These are phyloP conservation scores for Cyclotella kingstonii DNA, from an alignment of 108 stramenopile genomes.

Conservation along the genomic window DNA sequence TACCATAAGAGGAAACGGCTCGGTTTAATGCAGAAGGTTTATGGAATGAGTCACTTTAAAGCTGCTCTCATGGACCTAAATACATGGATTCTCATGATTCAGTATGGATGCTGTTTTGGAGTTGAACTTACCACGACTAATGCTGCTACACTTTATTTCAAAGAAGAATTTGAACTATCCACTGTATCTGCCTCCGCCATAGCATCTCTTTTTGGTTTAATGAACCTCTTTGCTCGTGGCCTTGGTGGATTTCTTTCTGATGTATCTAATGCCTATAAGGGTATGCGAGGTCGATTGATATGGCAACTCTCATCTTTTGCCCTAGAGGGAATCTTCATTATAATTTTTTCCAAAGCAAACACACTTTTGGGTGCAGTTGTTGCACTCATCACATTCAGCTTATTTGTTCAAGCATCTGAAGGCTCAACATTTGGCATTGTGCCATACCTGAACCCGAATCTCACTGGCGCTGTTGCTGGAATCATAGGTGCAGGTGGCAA, in stretches of 20 bases:
- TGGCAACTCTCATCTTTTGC: conserved; percentile 50
- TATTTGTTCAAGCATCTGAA: conserved; percentile 82
- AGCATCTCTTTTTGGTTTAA: conserved; percentile 74
- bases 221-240: conserved; percentile 79
- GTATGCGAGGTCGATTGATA: conserved; percentile 76
- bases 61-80: conserved; percentile 51
- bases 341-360: conserved; percentile 54
- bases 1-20: conserved; percentile 54
- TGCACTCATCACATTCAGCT: conserved; percentile 61
- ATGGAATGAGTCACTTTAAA: conserved; percentile 34
- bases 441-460: conserved; percentile 53
- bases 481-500: conserved; percentile 82
- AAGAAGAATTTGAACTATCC: conserved; percentile 69
- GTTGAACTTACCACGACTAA: conserved; percentile 83
- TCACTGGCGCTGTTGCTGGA: conserved; percentile 62
- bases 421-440: conserved; percentile 63
- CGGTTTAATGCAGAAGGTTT: conserved; percentile 56
- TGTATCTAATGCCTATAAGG: conserved; percentile 45
- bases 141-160: conserved; percentile 74
- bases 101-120: conserved; percentile 90
- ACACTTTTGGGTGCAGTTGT: conserved; percentile 58
- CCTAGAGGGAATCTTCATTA: conserved; percentile 64
- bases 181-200: conserved; percentile 75
- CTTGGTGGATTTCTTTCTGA: conserved; percentile 69
- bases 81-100: conserved; percentile 76